Percentiles rank a stretch among this genome's conserved stretches.
Conservation (phyloP, 352 stramenopile genomes). For the Plasmopara viticola region DNA sequence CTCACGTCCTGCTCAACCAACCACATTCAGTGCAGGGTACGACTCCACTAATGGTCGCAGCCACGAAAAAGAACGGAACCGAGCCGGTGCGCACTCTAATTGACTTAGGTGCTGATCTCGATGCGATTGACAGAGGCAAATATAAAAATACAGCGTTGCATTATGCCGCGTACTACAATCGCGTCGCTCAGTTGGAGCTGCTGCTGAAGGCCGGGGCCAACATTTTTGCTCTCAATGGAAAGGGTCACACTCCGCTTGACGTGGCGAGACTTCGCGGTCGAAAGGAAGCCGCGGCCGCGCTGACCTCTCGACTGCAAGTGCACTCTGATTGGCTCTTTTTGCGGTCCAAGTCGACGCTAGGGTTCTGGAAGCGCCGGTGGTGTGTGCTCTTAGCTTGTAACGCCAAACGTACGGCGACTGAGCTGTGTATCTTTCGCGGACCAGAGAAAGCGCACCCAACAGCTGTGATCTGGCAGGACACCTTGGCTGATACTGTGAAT, state of each 20-base stretch:
- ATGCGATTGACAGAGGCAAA: constrained; percentile 21
- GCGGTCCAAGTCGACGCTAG: constrained; percentile 14
- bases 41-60: constrained; percentile 69
- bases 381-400: constrained; percentile 55
- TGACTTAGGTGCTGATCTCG: constrained; percentile 46
- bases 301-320: constrained; percentile 31
- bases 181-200: constrained; percentile 35
- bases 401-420: constrained; percentile 33
- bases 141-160: constrained; percentile 50
- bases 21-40: constrained; percentile 44
- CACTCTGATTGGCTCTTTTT: constrained; percentile 39
- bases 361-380: constrained; percentile 55
- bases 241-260: constrained; percentile 46
- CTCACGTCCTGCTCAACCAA: constrained; percentile 29
- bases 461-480: constrained; percentile 38
- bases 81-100: constrained; percentile 48
- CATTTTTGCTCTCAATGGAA: constrained; percentile 31
- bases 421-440: constrained; percentile 49
- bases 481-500: constrained; percentile 13
- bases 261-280: constrained; percentile 26
- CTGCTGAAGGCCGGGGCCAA: constrained; percentile 43
- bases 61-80: constrained; percentile 37
- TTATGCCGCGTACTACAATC: constrained; percentile 45
- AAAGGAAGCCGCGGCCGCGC: constrained; percentile 8
- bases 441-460: constrained; percentile 9